phyloP scores from a whole-genome alignment of 2,329 filamentous ascomycete genomes.

The Calonectria multiphialidica region DNA sequence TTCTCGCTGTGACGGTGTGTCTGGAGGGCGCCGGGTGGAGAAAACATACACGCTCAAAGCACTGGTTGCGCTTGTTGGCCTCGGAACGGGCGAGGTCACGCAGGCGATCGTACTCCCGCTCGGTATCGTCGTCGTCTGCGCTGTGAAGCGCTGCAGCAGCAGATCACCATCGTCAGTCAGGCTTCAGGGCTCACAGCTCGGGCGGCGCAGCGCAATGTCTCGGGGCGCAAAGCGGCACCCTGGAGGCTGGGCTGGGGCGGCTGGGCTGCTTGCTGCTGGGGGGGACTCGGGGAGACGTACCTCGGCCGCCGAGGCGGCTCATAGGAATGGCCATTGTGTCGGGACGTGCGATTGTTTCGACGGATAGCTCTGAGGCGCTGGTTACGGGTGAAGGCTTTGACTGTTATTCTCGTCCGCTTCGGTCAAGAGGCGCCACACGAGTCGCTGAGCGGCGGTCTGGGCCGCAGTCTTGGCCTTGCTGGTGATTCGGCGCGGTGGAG shows the following conservation, averaged over 20 bases:
- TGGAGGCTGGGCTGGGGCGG: not conserved
- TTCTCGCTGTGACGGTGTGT: not conserved
- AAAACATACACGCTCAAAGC: constrained; percentile 75
- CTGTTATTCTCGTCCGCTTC: not conserved
- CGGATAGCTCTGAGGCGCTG: not conserved
- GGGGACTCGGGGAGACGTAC: constrained; percentile 49
- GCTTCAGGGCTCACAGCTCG: constrained; percentile 20
- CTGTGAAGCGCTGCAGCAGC: constrained; percentile 80
- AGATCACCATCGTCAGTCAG: constrained; percentile 26
- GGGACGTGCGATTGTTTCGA: not conserved
- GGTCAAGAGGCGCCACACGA: constrained; percentile 6
- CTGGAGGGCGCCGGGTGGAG: not conserved
- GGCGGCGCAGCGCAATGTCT: constrained; percentile 25
- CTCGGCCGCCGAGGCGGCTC: constrained; percentile 58
- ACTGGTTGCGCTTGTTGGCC: constrained; percentile 81
- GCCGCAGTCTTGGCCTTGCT: constrained; percentile 19
- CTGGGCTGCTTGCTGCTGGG: too few relatives aligned
- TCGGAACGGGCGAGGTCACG: constrained; percentile 86
- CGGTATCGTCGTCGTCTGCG: constrained; percentile 72
- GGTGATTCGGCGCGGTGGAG: constrained; percentile 10
- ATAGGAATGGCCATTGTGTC: constrained; percentile 55
- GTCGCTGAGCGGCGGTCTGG: constrained; percentile 13
- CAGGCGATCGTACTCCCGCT: constrained; percentile 92
- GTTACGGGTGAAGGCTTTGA: not conserved
- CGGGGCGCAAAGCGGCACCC: constrained; percentile 18